phyloP scores from a whole-genome alignment of 2,329 filamentous ascomycete genomes.

The Penicillium polonicum region DNA sequence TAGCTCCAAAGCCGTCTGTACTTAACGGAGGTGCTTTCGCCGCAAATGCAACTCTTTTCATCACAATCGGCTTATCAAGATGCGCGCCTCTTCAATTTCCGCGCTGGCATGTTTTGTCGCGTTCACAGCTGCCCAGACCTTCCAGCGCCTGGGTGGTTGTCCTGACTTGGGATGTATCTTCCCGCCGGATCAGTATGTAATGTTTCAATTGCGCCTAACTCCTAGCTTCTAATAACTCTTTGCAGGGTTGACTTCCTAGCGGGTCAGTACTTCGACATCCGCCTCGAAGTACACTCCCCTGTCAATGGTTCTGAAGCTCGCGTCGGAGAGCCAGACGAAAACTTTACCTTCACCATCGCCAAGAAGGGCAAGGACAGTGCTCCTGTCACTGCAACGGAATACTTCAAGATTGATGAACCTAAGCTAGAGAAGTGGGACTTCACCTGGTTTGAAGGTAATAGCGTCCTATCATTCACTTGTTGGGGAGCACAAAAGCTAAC shows the following conservation, averaged over 20 bases:
- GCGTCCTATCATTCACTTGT: neutral
- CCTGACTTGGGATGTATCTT: conserved; percentile 58
- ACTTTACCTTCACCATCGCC: conserved; percentile 71
- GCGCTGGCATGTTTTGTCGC: conserved; percentile 27
- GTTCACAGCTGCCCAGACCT: conserved; percentile 50
- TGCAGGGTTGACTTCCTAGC: conserved; percentile 72
- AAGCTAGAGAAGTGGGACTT: conserved; percentile 79
- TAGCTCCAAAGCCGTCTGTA: neutral
- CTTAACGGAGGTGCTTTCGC: neutral
- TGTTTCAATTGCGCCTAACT: neutral
- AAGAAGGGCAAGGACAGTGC: conserved; percentile 50
- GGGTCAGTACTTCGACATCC: conserved; percentile 80
- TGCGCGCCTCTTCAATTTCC: conserved; percentile 28
- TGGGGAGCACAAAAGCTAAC: conserved; percentile 12
- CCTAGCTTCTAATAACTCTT: neutral
- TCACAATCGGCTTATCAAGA: conserved; percentile 10
- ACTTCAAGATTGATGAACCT: conserved; percentile 69
- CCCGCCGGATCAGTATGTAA: conserved; percentile 56
- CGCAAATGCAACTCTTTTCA: neutral
- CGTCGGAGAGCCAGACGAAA: conserved; percentile 65
- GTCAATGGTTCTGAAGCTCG: conserved; percentile 79
- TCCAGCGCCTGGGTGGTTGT: conserved; percentile 56
- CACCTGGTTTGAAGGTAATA: conserved; percentile 71
- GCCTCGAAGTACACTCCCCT: conserved; percentile 77
- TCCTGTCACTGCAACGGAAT: conserved; percentile 58